Conservation (phyloP, 768 basidiomycete species). For the Xerocomellus amylosporus region DNA sequence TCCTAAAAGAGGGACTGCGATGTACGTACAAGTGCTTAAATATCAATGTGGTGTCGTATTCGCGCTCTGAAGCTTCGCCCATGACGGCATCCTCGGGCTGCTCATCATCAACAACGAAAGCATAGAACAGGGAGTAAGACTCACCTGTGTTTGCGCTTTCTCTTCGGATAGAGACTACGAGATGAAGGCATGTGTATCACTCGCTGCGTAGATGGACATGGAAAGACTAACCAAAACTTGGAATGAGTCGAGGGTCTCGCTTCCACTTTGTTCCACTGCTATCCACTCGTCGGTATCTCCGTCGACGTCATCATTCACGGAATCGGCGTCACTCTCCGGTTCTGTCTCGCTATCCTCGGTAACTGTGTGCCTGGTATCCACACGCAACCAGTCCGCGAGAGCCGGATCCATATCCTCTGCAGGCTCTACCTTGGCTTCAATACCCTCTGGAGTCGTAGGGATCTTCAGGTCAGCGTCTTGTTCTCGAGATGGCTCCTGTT, state of each 20-base stretch:
- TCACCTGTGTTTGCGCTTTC: conserved; percentile 8
- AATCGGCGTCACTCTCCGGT: conserved; percentile 65
- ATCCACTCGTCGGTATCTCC: conserved; percentile 43
- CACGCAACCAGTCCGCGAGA: conserved; percentile 60
- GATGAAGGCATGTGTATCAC: neutral
- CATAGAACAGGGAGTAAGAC: neutral
- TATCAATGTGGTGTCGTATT: conserved; percentile 76
- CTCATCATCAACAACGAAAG: neutral
- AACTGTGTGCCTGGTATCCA: conserved; percentile 37
- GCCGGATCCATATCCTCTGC: conserved; percentile 44
- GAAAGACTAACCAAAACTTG: conserved; percentile 6
- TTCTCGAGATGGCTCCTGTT: conserved; percentile 12
- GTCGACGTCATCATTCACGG: conserved; percentile 58
- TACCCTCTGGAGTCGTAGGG: neutral
- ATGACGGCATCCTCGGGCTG: conserved; percentile 47
- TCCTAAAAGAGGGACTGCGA: neutral
- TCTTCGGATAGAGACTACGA: conserved; percentile 13
- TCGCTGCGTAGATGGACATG: neutral
- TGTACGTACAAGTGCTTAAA: conserved; percentile 76
- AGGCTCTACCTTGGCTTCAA: conserved; percentile 25
- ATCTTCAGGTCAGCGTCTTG: conserved; percentile 11
- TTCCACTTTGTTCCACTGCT: conserved; percentile 18
- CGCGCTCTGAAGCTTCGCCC: conserved; percentile 73
- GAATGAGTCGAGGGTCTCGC: conserved; percentile 23
- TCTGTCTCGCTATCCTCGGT: conserved; percentile 42